Percentiles rank a stretch among this genome's conserved stretches.
Conservation (phyloP, 2,329 filamentous ascomycete species). For the Fusarium miscanthi region DNA sequence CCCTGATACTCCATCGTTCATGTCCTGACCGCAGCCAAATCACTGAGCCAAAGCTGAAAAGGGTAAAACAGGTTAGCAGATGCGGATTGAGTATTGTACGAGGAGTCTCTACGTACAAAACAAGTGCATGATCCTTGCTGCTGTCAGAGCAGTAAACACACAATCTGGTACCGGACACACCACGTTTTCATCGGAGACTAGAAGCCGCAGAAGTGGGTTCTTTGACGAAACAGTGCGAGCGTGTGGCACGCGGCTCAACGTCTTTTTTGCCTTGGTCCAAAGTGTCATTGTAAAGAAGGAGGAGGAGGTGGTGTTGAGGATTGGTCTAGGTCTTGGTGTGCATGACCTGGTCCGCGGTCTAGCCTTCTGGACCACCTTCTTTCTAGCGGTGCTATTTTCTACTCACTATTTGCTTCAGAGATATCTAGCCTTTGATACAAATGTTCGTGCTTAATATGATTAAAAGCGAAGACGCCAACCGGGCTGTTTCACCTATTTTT, state of each 20-base stretch:
- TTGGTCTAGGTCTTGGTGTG: conserved; percentile 14
- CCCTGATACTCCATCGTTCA: conserved; percentile 23
- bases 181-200: conserved; percentile 24
- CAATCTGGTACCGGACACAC: conserved; percentile 5
- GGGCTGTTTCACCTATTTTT: neutral
- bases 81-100: conserved; percentile 19
- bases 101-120: conserved; percentile 5
- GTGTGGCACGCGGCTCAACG: conserved; percentile 37
- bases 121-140: conserved; percentile 16
- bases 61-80: conserved; percentile 23
- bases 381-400: conserved; percentile 1
- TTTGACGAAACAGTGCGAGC: conserved; percentile 17
- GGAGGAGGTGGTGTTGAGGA: conserved; percentile 7
- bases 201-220: conserved; percentile 32
- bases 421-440: neutral
- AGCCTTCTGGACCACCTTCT: conserved; percentile 12
- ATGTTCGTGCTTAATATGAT: neutral
- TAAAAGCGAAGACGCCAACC: neutral
- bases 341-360: conserved; percentile 20
- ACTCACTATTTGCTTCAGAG: neutral
- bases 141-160: conserved; percentile 10
- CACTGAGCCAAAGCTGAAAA: conserved; percentile 22
- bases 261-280: conserved; percentile 25
- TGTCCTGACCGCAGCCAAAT: conserved; percentile 20
- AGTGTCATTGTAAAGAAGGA: neutral